Percentiles rank a stretch among this genome's conserved stretches.
These are phyloP conservation scores for Naganishia vishniacii DNA, from an alignment of 768 basidiomycete species.

Conservation along the genomic window DNA sequence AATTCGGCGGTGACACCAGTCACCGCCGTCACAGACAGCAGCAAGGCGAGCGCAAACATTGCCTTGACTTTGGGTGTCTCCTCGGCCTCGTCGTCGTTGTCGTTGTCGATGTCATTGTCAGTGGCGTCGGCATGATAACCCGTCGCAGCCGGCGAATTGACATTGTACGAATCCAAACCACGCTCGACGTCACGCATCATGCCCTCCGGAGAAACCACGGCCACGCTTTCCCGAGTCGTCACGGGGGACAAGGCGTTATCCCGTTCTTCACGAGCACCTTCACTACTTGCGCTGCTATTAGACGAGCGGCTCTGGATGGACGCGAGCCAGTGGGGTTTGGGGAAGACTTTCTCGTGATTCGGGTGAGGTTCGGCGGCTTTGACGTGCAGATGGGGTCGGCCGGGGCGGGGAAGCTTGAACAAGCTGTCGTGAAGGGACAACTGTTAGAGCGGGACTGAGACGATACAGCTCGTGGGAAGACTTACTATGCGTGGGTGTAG, in stretches of 20 bases:
- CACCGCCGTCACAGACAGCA: constrained; percentile 45
- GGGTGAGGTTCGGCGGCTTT: constrained; percentile 24
- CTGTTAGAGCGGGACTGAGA: too few relatives aligned
- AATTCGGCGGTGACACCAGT: constrained; percentile 61
- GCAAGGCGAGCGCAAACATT: constrained; percentile 30
- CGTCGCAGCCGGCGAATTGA: background rate
- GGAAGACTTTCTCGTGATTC: constrained; percentile 36
- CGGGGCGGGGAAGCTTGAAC: constrained; percentile 20
- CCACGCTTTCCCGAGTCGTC: constrained; percentile 10
- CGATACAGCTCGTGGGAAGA: too few relatives aligned
- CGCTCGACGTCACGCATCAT: constrained; percentile 17
- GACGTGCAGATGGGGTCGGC: constrained; percentile 9
- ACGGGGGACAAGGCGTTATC: constrained; percentile 16
- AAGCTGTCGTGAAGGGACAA: background rate
- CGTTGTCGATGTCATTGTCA: background rate
- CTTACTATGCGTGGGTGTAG: constrained; percentile 44
- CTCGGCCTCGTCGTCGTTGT: constrained; percentile 41
- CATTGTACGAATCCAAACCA: background rate
- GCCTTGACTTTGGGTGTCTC: constrained; percentile 46
- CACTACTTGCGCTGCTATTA: constrained; percentile 1
- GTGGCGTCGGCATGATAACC: background rate
- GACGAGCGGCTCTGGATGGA: constrained; percentile 29
- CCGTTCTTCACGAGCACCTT: background rate
- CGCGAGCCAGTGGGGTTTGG: constrained; percentile 40
- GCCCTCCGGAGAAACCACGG: background rate